These are phyloP conservation scores for Stephanodiscus minutulus DNA, from an alignment of 108 stramenopile species.

Conservation along the genomic window DNA sequence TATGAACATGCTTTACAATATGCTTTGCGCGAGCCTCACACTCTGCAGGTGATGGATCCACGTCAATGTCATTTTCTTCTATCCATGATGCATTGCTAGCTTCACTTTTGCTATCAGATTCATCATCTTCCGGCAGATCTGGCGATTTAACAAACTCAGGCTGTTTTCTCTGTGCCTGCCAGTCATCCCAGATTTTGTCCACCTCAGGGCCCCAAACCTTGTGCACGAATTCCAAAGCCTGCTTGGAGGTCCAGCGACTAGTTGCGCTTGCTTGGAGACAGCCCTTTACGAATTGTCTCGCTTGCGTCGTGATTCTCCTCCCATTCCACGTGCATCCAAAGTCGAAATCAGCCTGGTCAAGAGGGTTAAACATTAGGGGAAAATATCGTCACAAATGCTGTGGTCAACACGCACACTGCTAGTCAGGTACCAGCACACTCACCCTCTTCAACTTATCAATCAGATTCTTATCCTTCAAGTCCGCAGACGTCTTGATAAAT, in stretches of 20 bases:
- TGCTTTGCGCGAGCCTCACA: constrained; percentile 16
- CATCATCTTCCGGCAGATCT: constrained; percentile 27
- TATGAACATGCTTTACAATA: constrained; percentile 42
- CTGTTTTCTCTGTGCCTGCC: constrained; percentile 34
- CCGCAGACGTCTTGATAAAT: constrained; percentile 44
- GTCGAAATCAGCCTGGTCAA: constrained; percentile 33
- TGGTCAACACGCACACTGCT: not conserved
- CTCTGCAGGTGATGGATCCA: constrained; percentile 7
- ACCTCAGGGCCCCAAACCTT: constrained; percentile 50
- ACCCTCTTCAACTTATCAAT: constrained; percentile 43
- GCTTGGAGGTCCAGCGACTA: constrained; percentile 56
- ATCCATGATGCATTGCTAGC: not conserved
- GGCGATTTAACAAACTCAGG: constrained; percentile 38
- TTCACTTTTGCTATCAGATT: constrained; percentile 13
- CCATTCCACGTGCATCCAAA: constrained; percentile 60
- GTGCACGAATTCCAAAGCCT: constrained; percentile 50
- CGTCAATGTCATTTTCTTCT: constrained; percentile 15
- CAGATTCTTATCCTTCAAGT: constrained; percentile 47
- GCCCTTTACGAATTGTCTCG: constrained; percentile 43
- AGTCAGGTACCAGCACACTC: not conserved
- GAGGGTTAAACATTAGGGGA: not conserved
- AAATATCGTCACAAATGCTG: not conserved
- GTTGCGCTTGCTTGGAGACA: constrained; percentile 54
- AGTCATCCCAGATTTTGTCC: constrained; percentile 48
- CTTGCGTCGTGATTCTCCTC: constrained; percentile 38